A percentile compares a stretch with the other conserved stretches of the same genome.
These are phyloP conservation scores for Dillenia suffruticosa DNA, from an alignment of 164 flowering plant species.

Conservation along the genomic window DNA sequence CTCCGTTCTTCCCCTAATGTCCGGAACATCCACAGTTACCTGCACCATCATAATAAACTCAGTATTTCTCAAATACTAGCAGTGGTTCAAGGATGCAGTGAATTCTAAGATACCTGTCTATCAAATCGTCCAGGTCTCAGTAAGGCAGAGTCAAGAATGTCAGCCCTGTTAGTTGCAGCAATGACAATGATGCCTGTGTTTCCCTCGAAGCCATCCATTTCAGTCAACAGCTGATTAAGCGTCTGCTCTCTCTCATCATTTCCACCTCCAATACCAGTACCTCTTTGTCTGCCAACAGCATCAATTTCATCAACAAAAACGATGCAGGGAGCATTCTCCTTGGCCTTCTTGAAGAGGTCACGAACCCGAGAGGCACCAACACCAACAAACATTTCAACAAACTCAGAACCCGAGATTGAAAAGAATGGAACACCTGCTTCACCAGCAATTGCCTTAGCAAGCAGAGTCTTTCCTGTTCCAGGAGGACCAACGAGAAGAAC, in stretches of 20 bases:
- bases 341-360: slow-evolving; percentile 94
- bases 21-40: slow-evolving; percentile 90
- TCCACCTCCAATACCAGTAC: slow-evolving; percentile 91
- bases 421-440: slow-evolving; percentile 95
- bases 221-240: slow-evolving; percentile 88
- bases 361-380: slow-evolving; percentile 95
- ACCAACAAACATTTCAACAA: slow-evolving; percentile 97
- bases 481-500: slow-evolving; percentile 94
- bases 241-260: slow-evolving; percentile 96
- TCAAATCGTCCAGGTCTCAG: slow-evolving; percentile 89
- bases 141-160: slow-evolving; percentile 86
- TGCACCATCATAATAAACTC: slow-evolving; percentile 17
- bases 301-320: slow-evolving; percentile 96
- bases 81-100: not conserved
- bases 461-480: slow-evolving; percentile 87
- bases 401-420: slow-evolving; percentile 90
- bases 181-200: slow-evolving; percentile 85
- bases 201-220: slow-evolving; percentile 96
- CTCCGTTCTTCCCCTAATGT: slow-evolving; percentile 83
- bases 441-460: slow-evolving; percentile 94
- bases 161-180: slow-evolving; percentile 94
- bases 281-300: slow-evolving; percentile 95
- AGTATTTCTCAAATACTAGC: not conserved
- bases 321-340: slow-evolving; percentile 94
- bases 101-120: slow-evolving; percentile 55